Percentiles rank a stretch among this genome's conserved stretches.
Conservation (phyloP, 2,329 filamentous ascomycete species). For the Claviceps humidiphila region DNA sequence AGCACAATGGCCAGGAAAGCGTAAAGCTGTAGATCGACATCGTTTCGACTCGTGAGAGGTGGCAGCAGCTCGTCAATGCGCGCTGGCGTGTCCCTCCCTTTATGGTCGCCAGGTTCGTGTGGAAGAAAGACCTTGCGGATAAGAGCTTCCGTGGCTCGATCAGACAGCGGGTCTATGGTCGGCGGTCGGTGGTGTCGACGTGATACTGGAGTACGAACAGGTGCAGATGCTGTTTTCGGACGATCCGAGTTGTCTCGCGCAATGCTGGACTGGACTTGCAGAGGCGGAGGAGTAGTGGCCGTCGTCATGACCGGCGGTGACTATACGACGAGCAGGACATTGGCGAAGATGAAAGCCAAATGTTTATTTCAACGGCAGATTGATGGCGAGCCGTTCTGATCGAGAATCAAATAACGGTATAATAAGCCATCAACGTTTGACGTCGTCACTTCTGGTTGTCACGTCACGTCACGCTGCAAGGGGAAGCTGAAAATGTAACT, state of each 20-base stretch:
- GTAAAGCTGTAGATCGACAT: conserved; percentile 86
- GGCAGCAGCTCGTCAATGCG: conserved; percentile 75
- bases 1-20: conserved; percentile 82
- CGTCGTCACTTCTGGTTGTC: conserved; percentile 1
- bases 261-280: conserved; percentile 6
- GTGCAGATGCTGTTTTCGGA: conserved; percentile 5
- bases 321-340: conserved; percentile 5
- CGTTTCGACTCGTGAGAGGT: conserved; percentile 85
- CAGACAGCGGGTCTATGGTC: conserved; percentile 45
- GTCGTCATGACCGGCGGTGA: conserved; percentile 14
- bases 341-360: neutral
- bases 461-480: conserved; percentile 3
- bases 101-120: conserved; percentile 44
- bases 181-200: conserved; percentile 22
- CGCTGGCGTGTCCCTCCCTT: conserved; percentile 32
- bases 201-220: conserved; percentile 12
- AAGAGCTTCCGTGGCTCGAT: conserved; percentile 66
- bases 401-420: neutral
- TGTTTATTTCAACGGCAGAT: neutral
- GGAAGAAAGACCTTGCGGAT: conserved; percentile 76
- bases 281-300: conserved; percentile 7
- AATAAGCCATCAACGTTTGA: neutral
- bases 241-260: conserved; percentile 5
- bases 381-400: neutral
- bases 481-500: neutral